phyloP scores from a whole-genome alignment of 2,329 filamentous ascomycete species.

The Onygenales sp. region DNA sequence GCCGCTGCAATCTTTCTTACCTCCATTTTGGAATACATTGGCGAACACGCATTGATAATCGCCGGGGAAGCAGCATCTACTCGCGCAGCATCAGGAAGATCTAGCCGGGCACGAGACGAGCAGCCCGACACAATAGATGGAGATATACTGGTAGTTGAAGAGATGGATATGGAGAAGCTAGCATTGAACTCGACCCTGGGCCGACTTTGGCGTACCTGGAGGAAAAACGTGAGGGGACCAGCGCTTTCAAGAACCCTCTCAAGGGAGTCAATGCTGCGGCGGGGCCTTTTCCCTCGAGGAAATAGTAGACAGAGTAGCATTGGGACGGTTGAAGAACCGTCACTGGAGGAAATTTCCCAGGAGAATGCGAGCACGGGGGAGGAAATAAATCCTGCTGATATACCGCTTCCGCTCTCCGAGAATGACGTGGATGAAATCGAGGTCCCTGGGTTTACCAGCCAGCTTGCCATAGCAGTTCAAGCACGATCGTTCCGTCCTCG shows the following conservation, averaged over 20 bases:
- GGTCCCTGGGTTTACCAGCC: constrained; percentile 55
- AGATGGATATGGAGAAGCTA: constrained; percentile 85
- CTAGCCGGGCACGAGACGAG: constrained; percentile 27
- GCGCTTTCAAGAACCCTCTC: constrained; percentile 32
- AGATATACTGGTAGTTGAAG: constrained; percentile 65
- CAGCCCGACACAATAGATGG: constrained; percentile 36
- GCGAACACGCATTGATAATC: constrained; percentile 80
- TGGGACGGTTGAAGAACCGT: constrained; percentile 24
- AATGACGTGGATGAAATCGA: constrained; percentile 74
- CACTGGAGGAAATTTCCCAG: constrained; percentile 9
- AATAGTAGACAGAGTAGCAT: constrained; percentile 30
- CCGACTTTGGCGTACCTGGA: constrained; percentile 88
- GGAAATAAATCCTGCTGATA: constrained; percentile 43
- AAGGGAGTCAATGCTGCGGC: constrained; percentile 29
- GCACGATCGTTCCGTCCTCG: constrained; percentile 24
- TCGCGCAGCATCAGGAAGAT: constrained; percentile 44
- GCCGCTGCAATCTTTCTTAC: constrained; percentile 93
- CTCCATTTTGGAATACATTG: constrained; percentile 87
- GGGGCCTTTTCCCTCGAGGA: constrained; percentile 16
- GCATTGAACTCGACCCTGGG: constrained; percentile 83
- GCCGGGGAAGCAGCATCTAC: constrained; percentile 69
- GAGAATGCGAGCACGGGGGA: constrained; percentile 5
- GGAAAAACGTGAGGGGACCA: constrained; percentile 52
- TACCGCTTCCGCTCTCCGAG: constrained; percentile 59
- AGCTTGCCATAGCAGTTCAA: constrained; percentile 7